These are phyloP conservation scores for Lobosporangium transversale DNA, from an alignment of 192 early-diverging fungal genomes.

Conservation along the genomic window DNA sequence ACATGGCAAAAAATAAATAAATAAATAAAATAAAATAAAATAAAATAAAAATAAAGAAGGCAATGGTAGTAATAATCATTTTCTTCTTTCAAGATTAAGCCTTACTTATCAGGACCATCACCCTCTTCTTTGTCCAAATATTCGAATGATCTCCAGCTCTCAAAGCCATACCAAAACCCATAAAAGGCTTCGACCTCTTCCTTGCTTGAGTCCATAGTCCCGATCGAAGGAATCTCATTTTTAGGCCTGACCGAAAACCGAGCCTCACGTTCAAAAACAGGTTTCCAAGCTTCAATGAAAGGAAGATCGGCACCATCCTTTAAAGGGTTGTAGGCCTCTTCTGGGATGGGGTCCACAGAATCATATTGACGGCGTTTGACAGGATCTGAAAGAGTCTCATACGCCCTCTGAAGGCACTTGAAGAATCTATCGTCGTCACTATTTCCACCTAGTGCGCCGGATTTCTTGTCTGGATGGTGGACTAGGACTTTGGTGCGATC, in stretches of 20 bases:
- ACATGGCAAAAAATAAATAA: no score
- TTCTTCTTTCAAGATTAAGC: no score
- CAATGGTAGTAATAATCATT: no score
- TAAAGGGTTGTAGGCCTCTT: slow-evolving; percentile 65
- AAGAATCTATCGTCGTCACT: slow-evolving; percentile 76
- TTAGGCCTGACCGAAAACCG: slow-evolving; percentile 56
- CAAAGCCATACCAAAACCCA: slow-evolving; percentile 79
- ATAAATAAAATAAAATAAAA: no score
- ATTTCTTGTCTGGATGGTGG: slow-evolving; percentile 86
- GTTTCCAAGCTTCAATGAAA: slow-evolving; percentile 55
- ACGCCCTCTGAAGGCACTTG: slow-evolving; percentile 83
- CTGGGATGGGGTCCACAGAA: slow-evolving; percentile 79
- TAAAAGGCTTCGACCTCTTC: slow-evolving; percentile 81
- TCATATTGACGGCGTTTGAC: slow-evolving; percentile 79
- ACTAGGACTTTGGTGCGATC: slow-evolving; percentile 58
- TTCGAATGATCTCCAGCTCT: slow-evolving; percentile 87
- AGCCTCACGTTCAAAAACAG: slow-evolving; percentile 77
- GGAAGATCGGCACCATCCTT: slow-evolving; percentile 41
- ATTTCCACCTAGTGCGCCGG: slow-evolving; percentile 44
- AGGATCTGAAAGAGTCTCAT: slow-evolving; percentile 77
- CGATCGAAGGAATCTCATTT: slow-evolving; percentile 63
- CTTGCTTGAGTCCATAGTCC: slow-evolving; percentile 65
- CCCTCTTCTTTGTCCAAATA: slow-evolving; percentile 84
- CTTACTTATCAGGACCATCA: slow-evolving; percentile 72
- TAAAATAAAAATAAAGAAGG: no score